Evolutionary conservation across 768 basidiomycete genomes (phyloP).

Genomic region (Hebeloma cylindrosporum): DNA sequence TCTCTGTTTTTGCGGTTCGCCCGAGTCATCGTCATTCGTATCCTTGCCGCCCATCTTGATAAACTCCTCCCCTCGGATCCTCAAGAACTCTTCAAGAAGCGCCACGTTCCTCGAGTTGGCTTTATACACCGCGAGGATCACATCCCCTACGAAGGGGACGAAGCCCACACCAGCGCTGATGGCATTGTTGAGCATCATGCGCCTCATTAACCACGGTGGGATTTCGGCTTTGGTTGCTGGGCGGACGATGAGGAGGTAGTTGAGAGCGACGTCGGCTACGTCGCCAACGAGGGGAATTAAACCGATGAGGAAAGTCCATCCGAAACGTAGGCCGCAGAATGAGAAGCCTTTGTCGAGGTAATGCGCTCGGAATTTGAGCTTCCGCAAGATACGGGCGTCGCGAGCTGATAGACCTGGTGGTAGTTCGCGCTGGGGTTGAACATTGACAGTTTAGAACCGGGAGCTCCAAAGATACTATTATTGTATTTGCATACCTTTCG

Average conservation of each 20-base stretch:
- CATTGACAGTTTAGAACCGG: neutral
- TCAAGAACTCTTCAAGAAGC: slow-evolving; percentile 81
- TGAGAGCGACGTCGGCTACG: slow-evolving; percentile 57
- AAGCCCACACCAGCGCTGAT: slow-evolving; percentile 64
- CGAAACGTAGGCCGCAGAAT: slow-evolving; percentile 79
- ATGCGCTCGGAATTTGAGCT: slow-evolving; percentile 76
- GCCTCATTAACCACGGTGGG: slow-evolving; percentile 60
- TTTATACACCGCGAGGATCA: slow-evolving; percentile 76
- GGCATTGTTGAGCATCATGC: slow-evolving; percentile 78
- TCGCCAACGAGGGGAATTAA: slow-evolving; percentile 73
- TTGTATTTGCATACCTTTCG: slow-evolving; percentile 46
- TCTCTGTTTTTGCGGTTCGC: slow-evolving; percentile 23
- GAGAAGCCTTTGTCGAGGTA: slow-evolving; percentile 86
- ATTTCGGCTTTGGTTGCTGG: slow-evolving; percentile 75
- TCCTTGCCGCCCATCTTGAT: slow-evolving; percentile 45
- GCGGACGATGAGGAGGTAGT: slow-evolving; percentile 75
- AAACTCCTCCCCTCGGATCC: slow-evolving; percentile 73
- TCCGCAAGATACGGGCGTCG: slow-evolving; percentile 72
- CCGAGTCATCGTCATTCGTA: slow-evolving; percentile 18
- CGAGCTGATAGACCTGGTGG: slow-evolving; percentile 77
- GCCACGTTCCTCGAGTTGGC: slow-evolving; percentile 89
- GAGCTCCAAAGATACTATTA: neutral
- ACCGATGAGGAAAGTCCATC: slow-evolving; percentile 83
- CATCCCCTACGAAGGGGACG: slow-evolving; percentile 74
- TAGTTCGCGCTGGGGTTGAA: slow-evolving; percentile 49